Base-by-base conservation (phyloP, 1,139 yeast genomes). In the Kodamaea sp. region DNA sequence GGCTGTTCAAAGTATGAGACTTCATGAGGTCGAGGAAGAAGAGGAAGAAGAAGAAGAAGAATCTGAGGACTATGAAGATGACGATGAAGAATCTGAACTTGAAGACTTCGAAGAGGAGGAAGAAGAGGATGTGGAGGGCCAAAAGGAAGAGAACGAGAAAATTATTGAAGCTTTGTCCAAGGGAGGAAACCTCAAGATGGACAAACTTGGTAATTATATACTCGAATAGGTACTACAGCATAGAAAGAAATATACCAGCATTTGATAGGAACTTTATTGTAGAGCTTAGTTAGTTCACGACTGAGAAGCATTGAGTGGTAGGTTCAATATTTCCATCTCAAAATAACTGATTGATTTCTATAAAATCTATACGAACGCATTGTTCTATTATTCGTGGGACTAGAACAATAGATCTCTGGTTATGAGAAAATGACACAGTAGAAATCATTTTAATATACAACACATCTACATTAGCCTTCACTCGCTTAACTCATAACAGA, bases 121-220 rank as follows among this genome's bases (percentile, higher is more conserved):
- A 5, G 63, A 55, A 14, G 63, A 55, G 2, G 61, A 61, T 12
- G 66, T 60, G 9, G 61, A 57, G 12, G 62, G 60, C 12, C 50
- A 54, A 21, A 73, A 71, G 4, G 79, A 74, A 41, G 88, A 83
- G 43, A 83, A 85, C 52, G 92, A 85, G 54, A 75, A 77, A 48
- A 83, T 84, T 49, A 75, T 83, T 16, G 78, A 78, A 40, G 90
- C 90, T 3, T 59, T 84, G 32, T 76, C 81, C 7, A 55, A 63
- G 7, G 89, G 90, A 13, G 69, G 73, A 32, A 70, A 77, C 22
- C 58, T 86, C 42, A 83, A 82, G 55, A 81, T 83, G 83, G 95
- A 86, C 55, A 83, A 81, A 48, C 59, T 86, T 35, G 95, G 95
- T 28, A 86, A 86, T 55, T 85, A 84, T 55, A 80, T 84, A 24